Base-by-base conservation (phyloP, 169 alveolate species). In the Sarcocystis neurona region DNA sequence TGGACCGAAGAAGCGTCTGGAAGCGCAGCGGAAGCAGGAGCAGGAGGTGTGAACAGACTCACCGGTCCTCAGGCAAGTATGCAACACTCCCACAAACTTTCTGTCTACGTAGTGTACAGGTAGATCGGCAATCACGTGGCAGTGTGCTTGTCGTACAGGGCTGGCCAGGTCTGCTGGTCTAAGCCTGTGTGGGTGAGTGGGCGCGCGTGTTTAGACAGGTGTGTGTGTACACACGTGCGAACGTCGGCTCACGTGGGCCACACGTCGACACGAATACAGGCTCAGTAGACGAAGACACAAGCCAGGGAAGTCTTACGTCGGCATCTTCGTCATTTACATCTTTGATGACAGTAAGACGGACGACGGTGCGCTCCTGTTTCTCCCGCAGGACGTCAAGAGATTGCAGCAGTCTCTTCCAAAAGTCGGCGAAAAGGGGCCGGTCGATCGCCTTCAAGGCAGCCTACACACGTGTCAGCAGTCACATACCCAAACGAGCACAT, bases 381-480 rank as follows among this genome's bases (percentile, higher is more conserved):
- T 92, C 86, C 43, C 86, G 92, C 70, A 96, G 94, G 70, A 92
- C 47, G 80, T 91, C 91, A 23, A 96, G 89, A 18, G 97, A 96
- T 72, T 91, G 53, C 79, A 94, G 82, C 86, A 95, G 93, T 32
- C 98, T 94, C 39, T 93, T 96, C 98, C 98, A 96, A 88, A 84
- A 96, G 91, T 96, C 98, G 87, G 92, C 78, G 90, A 95, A 95
- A 23, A 96, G 91, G 10, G 98, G 98, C 63, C 97, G 91, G 78
- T 96, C 97, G 32, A 79, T 60, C 10, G 70, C 37, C 77, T 46
- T 72, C 50, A 32, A 58, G 15, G 20, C 77, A n/a, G n/a, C n/a
- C n/a, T n/a, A n/a, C n/a, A n/a, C 23, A 53, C 66, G 23, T 53
- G 23, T 53, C 23, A 53, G 66, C 66, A 23, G 12, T n/a, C n/a